Conservation (phyloP, 1,139 yeast species). For the Nadsonia starkeyi-henricii region DNA sequence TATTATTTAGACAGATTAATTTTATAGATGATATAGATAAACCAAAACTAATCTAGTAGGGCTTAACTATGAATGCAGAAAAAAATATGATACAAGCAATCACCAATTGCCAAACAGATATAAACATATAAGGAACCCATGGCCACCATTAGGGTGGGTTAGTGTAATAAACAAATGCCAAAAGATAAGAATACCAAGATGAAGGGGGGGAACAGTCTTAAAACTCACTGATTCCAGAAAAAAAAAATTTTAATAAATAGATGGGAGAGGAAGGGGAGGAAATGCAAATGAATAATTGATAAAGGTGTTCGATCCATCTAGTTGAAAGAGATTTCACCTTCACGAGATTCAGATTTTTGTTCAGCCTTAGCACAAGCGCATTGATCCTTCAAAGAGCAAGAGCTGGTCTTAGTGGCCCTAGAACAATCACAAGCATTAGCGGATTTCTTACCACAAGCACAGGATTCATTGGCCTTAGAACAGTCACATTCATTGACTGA, state of each 20-base stretch:
- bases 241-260: no score
- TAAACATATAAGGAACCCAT: no score
- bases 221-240: no score
- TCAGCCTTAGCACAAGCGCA: constrained; percentile 28
- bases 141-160: no score
- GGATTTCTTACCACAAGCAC: constrained; percentile 31
- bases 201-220: no score
- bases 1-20: no score
- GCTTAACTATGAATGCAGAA: no score
- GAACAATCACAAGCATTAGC: constrained; percentile 28
- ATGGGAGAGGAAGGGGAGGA: not conserved
- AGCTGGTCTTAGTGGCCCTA: constrained; percentile 23
- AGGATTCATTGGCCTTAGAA: constrained; percentile 20
- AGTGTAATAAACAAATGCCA: no score
- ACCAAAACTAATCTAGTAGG: no score
- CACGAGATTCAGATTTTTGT: constrained; percentile 21
- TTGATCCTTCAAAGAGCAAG: constrained; percentile 27
- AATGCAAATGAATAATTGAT: not conserved
- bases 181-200: not conserved
- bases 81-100: no score
- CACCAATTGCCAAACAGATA: no score
- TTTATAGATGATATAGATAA: no score
- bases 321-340: constrained; percentile 30
- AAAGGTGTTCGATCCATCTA: not conserved
- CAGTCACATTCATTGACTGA: constrained; percentile 24